A percentile compares a stretch with the other conserved stretches of the same genome.
Conservation (phyloP, 2,329 filamentous ascomycete species). For the Trichoderma endophyticum region DNA sequence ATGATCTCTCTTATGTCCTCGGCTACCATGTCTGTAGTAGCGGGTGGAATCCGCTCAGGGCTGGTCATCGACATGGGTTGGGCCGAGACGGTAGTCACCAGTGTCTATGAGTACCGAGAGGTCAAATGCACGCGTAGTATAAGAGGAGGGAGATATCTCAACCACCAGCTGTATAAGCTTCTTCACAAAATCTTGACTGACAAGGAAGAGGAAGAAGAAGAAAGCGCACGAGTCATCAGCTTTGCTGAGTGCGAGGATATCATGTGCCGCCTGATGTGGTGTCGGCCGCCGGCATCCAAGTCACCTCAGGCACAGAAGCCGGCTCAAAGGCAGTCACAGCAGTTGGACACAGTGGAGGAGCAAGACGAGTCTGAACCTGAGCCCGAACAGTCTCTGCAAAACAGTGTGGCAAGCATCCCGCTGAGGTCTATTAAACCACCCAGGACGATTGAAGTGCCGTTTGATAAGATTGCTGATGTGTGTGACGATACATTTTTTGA, state of each 20-base stretch:
- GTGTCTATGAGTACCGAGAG: conserved; percentile 87
- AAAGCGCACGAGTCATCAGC: conserved; percentile 43
- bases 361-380: conserved; percentile 51
- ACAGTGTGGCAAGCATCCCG: conserved; percentile 40
- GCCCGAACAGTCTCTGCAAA: conserved; percentile 27
- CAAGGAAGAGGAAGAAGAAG: conserved; percentile 31
- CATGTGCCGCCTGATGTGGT: conserved; percentile 74
- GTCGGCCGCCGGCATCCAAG: conserved; percentile 40
- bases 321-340: conserved; percentile 38
- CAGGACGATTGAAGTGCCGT: conserved; percentile 61
- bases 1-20: conserved; percentile 77
- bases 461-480: conserved; percentile 67
- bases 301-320: conserved; percentile 27
- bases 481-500: conserved; percentile 75
- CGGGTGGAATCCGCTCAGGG: conserved; percentile 80
- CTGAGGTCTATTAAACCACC: conserved; percentile 48
- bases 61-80: conserved; percentile 89
- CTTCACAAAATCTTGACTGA: conserved; percentile 40
- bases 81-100: conserved; percentile 82
- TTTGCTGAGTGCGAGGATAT: conserved; percentile 85
- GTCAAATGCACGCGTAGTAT: conserved; percentile 67
- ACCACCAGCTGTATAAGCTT: conserved; percentile 65
- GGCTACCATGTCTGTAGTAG: conserved; percentile 69
- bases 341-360: conserved; percentile 51
- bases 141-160: conserved; percentile 69